These are phyloP conservation scores for Saraca asoca DNA, from an alignment of 331 rosid genomes.

Conservation along the genomic window DNA sequence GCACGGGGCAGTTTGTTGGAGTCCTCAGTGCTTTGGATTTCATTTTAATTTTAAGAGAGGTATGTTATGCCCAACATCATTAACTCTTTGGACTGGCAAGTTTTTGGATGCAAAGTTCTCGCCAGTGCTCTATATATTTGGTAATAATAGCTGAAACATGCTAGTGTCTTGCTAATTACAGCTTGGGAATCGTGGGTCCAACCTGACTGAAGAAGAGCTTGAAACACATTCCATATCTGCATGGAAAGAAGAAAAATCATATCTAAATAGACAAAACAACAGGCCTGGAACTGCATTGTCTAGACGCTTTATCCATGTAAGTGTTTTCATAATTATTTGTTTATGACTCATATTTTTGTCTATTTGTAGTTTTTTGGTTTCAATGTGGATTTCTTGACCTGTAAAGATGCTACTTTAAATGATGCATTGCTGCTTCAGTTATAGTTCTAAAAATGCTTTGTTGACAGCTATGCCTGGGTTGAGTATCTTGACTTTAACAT, in stretches of 20 bases:
- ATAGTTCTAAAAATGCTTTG: conserved; percentile 12
- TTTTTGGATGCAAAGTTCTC: conserved; percentile 24
- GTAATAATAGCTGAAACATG: conserved; percentile 34
- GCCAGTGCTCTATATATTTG: neutral
- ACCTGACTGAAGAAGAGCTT: conserved; percentile 96
- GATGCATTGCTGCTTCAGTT: neutral
- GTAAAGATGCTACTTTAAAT: neutral
- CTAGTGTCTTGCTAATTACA: conserved; percentile 44
- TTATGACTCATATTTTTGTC: neutral
- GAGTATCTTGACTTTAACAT: neutral
- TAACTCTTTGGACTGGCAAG: conserved; percentile 28
- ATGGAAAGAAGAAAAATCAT: conserved; percentile 92
- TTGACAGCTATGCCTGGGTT: neutral
- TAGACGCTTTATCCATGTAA: conserved; percentile 74
- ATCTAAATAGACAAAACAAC: conserved; percentile 64
- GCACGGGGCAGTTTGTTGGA: conserved; percentile 90
- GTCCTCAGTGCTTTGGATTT: conserved; percentile 90
- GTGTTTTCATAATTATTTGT: conserved; percentile 33
- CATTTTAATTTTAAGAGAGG: conserved; percentile 95
- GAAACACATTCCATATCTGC: conserved; percentile 99
- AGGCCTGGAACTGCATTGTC: conserved; percentile 60
- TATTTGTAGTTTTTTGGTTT: conserved; percentile 19
- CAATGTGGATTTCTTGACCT: neutral
- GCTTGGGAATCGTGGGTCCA: conserved; percentile 96
- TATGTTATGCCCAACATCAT: conserved; percentile 42